phyloP scores from a whole-genome alignment of 208 protist species.

The Leptomonas seymouri region DNA sequence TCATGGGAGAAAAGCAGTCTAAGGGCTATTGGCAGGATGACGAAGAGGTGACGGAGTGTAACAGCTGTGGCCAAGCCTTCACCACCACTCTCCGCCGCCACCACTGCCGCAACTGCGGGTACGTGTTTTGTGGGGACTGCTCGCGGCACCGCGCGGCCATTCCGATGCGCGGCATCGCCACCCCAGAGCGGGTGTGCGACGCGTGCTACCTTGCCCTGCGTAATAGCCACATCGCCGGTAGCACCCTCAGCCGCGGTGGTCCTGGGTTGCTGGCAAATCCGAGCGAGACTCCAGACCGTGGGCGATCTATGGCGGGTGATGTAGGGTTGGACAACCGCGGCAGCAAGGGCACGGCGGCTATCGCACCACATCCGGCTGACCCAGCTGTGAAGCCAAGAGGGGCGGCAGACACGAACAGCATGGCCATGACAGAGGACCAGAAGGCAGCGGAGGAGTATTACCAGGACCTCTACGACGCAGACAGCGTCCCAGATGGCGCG shows the following conservation, averaged over 20 bases:
- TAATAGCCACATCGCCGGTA: conserved; percentile 27
- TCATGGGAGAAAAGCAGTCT: conserved; percentile 61
- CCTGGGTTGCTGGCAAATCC: conserved; percentile 11
- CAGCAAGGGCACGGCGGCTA: background rate
- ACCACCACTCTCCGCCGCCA: conserved; percentile 80
- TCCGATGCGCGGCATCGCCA: conserved; percentile 50
- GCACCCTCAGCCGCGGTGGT: conserved; percentile 14
- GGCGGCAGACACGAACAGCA: background rate
- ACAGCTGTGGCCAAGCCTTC: conserved; percentile 74
- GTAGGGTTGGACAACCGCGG: background rate
- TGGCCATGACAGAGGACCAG: conserved; percentile 22
- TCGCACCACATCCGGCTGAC: background rate
- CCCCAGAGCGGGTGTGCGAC: conserved; percentile 72
- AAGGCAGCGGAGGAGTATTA: conserved; percentile 28
- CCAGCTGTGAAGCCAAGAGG: background rate
- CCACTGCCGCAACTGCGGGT: conserved; percentile 95
- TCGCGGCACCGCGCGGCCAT: conserved; percentile 57
- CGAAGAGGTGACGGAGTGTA: conserved; percentile 78
- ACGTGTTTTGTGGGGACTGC: conserved; percentile 92
- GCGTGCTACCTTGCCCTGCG: conserved; percentile 66
- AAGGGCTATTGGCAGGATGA: conserved; percentile 90
- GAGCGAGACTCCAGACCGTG: conserved; percentile 14
- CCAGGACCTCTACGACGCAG: conserved; percentile 29
- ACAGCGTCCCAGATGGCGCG: background rate
- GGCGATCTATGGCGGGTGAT: conserved; percentile 1